Conservation (phyloP, 1,139 yeast species). For the Saccharomyces pastorianus region DNA sequence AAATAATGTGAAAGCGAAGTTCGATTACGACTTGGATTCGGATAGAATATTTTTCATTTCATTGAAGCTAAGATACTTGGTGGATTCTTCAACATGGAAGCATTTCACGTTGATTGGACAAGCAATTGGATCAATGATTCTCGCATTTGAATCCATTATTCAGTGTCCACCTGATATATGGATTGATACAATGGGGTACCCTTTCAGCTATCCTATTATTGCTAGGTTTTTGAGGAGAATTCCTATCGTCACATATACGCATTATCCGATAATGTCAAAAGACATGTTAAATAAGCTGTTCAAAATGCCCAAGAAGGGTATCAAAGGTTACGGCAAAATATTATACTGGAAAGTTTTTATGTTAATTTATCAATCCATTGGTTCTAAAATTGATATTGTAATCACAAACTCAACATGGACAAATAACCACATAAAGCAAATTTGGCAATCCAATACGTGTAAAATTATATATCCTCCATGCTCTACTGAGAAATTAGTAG, state of each 20-base stretch:
- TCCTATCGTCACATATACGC: constrained; percentile 83
- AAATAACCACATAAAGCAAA: constrained; percentile 52
- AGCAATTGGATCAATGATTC: constrained; percentile 64
- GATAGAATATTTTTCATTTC: constrained; percentile 64
- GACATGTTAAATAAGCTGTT: constrained; percentile 70
- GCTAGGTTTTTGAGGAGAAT: constrained; percentile 42
- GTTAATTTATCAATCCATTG: constrained; percentile 57
- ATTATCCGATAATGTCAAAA: constrained; percentile 81
- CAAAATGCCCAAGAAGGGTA: constrained; percentile 10
- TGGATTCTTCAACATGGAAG: constrained; percentile 71
- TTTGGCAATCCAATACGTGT: constrained; percentile 43
- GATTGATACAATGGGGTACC: constrained; percentile 91
- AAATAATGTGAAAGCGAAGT: constrained; percentile 50
- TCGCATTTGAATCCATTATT: constrained; percentile 64
- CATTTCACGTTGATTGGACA: constrained; percentile 79
- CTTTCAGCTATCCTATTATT: constrained; percentile 69
- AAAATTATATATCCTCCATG: constrained; percentile 78
- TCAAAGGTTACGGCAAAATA: constrained; percentile 39
- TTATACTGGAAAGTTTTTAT: constrained; percentile 64
- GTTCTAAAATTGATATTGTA: constrained; percentile 57
- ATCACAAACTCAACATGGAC: constrained; percentile 93
- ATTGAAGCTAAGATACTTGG: constrained; percentile 51
- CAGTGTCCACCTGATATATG: constrained; percentile 80
- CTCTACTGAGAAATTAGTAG: constrained; percentile 50
- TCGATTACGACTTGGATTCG: constrained; percentile 50